Percentiles rank a stretch among this genome's conserved stretches.
Conservation (phyloP, 768 basidiomycete genomes). For the Coprinopsis strossmayeri region DNA sequence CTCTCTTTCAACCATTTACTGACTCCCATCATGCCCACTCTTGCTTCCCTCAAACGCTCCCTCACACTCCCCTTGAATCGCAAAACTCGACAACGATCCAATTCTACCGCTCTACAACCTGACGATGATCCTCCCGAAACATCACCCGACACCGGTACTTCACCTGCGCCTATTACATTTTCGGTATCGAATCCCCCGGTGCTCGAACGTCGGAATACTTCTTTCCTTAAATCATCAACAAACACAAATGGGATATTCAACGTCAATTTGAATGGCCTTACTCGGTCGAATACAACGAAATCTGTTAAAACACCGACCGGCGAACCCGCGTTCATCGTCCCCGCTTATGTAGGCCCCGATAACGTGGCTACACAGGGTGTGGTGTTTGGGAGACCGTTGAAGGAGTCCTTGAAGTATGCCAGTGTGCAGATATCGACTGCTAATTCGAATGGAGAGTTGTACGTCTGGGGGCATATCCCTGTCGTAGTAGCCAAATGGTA, state of each 20-base stretch:
- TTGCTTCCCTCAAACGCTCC: constrained; percentile 6
- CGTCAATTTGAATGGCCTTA: constrained; percentile 4
- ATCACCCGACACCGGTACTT: background rate
- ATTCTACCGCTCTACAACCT: background rate
- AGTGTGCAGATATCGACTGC: constrained; percentile 92
- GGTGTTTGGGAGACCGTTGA: constrained; percentile 84
- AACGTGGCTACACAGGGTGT: constrained; percentile 28
- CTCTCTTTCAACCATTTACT: background rate
- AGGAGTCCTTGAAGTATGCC: constrained; percentile 79
- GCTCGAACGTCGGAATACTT: background rate
- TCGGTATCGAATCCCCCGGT: constrained; percentile 1
- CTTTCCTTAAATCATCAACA: constrained; percentile 1
- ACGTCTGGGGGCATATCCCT: constrained; percentile 92
- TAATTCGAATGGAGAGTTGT: constrained; percentile 72
- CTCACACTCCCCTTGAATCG: constrained; percentile 8
- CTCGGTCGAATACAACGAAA: constrained; percentile 11
- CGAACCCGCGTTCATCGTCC: constrained; percentile 1
- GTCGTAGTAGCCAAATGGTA: constrained; percentile 98
- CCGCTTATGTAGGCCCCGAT: constrained; percentile 22
- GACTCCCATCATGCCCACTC: constrained; percentile 6
- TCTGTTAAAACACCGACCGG: constrained; percentile 4
- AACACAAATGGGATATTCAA: constrained; percentile 2
- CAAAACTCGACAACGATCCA: background rate
- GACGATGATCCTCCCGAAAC: background rate
- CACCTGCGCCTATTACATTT: background rate